Conservation (phyloP, 768 basidiomycete species). For the Rhodotorula taiwanensis region DNA sequence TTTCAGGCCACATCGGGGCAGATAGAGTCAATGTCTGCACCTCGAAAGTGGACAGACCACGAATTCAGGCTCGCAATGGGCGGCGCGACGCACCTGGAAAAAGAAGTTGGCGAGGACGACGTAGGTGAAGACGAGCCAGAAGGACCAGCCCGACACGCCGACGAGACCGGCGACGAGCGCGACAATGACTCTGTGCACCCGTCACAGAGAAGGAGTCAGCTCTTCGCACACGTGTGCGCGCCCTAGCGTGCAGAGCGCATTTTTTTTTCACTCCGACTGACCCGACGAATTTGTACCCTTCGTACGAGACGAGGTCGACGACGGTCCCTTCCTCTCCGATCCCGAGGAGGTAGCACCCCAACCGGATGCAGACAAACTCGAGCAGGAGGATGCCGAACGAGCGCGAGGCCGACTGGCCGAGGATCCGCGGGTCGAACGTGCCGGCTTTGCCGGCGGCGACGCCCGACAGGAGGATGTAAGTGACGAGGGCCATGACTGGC, state of each 20-base stretch:
- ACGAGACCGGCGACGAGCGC: constrained; percentile 68
- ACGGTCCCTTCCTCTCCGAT: constrained; percentile 64
- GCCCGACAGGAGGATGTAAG: constrained; percentile 84
- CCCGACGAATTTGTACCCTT: constrained; percentile 98
- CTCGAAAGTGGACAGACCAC: neutral
- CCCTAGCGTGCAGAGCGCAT: too few relatives aligned
- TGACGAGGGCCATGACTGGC: constrained; percentile 87
- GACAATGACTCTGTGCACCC: constrained; percentile 62
- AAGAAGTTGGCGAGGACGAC: constrained; percentile 82
- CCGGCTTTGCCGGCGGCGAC: constrained; percentile 73
- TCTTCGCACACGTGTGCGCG: too few relatives aligned
- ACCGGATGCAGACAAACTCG: constrained; percentile 81
- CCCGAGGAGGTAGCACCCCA: constrained; percentile 87
- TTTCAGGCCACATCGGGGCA: too few relatives aligned
- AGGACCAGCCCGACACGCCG: constrained; percentile 57
- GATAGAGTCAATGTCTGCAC: too few relatives aligned
- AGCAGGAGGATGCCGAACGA: constrained; percentile 75
- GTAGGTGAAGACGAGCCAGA: constrained; percentile 70
- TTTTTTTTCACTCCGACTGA: too few relatives aligned
- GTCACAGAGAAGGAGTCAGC: neutral
- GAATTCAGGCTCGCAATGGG: neutral
- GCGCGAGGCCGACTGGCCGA: constrained; percentile 77
- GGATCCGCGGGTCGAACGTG: constrained; percentile 78
- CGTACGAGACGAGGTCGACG: constrained; percentile 80
- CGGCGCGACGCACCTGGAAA: constrained; percentile 63